Conservation (phyloP, 208 protist genomes). For the Leishmania turanica region DNA sequence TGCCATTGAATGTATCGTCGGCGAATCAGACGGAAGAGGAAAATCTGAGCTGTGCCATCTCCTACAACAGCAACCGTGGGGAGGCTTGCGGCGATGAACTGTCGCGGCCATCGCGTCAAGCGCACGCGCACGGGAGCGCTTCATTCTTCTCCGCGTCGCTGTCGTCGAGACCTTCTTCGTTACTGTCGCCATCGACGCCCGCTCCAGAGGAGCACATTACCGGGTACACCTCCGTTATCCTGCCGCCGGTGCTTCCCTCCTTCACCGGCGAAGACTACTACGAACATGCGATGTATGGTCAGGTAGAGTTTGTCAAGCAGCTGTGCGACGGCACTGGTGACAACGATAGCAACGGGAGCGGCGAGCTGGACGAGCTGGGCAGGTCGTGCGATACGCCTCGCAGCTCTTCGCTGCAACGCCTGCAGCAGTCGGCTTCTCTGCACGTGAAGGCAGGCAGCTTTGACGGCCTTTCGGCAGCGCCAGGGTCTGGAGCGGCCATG, state of each 20-base stretch:
- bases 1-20: background rate
- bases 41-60: background rate
- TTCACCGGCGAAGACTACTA: conserved; percentile 1
- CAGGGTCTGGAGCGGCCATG: background rate
- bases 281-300: conserved; percentile 5
- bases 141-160: conserved; percentile 6
- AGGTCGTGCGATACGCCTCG: background rate
- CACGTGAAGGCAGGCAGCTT: background rate
- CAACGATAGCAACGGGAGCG: background rate
- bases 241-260: background rate
- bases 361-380: background rate
- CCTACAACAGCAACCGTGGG: background rate
- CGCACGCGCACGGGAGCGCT: background rate
- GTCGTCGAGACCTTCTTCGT: conserved; percentile 2
- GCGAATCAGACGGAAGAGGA: background rate
- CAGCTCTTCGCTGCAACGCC: background rate
- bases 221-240: background rate
- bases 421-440: background rate
- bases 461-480: background rate
- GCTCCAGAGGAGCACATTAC: background rate
- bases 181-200: background rate
- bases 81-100: background rate
- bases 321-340: conserved; percentile 1
- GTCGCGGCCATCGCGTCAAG: background rate
- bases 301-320: conserved; percentile 2